Conservation (phyloP, 2,329 filamentous ascomycete genomes). For the Aspergillus sp. region DNA sequence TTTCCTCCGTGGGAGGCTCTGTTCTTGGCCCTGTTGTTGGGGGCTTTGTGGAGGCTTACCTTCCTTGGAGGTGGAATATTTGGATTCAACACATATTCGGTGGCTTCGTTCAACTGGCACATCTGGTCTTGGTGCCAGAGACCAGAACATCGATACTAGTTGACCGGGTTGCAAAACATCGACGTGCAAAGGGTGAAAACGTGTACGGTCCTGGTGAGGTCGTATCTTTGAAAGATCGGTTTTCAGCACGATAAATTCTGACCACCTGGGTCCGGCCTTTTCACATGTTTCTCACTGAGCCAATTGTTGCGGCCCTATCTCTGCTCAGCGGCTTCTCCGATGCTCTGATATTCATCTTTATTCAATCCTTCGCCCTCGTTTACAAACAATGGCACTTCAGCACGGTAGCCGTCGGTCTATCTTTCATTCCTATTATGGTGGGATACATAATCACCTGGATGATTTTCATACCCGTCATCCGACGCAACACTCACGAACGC, state of each 20-base stretch:
- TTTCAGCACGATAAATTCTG: slow-evolving; percentile 49
- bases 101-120: slow-evolving; percentile 56
- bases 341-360: slow-evolving; percentile 56
- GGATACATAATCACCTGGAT: slow-evolving; percentile 51
- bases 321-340: slow-evolving; percentile 56
- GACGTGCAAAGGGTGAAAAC: slow-evolving; percentile 50
- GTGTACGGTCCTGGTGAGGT: slow-evolving; percentile 66
- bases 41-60: slow-evolving; percentile 61
- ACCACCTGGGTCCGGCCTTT: slow-evolving; percentile 53
- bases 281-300: slow-evolving; percentile 55
- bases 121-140: slow-evolving; percentile 63
- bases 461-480: slow-evolving; percentile 46
- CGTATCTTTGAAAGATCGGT: slow-evolving; percentile 49
- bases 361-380: slow-evolving; percentile 52
- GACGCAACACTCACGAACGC: slow-evolving; percentile 37
- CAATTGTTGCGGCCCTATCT: slow-evolving; percentile 54
- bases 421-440: slow-evolving; percentile 47
- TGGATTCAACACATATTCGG: slow-evolving; percentile 77
- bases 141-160: slow-evolving; percentile 66
- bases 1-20: slow-evolving; percentile 67
- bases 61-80: slow-evolving; percentile 65
- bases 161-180: slow-evolving; percentile 66
- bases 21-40: slow-evolving; percentile 66
- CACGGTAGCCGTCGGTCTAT: slow-evolving; percentile 37
- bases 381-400: slow-evolving; percentile 52